Evolutionary conservation across 2,329 filamentous ascomycete genomes (phyloP), one percentile per base, ranked within the genome.

Genomic region (Biscogniauxia marginata): DNA sequence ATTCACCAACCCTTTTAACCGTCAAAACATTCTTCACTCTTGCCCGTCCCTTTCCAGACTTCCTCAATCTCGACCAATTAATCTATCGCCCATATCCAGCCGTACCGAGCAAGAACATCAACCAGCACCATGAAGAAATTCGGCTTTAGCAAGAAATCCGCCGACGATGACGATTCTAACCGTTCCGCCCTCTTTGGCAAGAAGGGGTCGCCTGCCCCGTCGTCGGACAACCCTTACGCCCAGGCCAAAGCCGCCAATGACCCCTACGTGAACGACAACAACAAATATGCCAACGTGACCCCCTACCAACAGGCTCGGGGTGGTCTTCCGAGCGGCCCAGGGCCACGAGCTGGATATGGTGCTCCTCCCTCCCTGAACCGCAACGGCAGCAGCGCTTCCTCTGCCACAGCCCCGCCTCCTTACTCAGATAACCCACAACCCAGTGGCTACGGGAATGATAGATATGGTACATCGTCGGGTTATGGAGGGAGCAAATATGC

Each of bases 401-500:
- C 62, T 34, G 62, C 64, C 18, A 67, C 65, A 2, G 66, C 75
- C n/a, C 71, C 71, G 9, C 73, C 75, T n/a, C 69, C 71, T 9
- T 75, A 75, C 57, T 65, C 61, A 23, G 59, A 56, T 49, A 60
- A 59, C 46, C 55, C 55, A 46, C 46, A 63, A 39, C 45, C 63
- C 52, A 56, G 67, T 55, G 67, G 67, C 22, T 71, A 70, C 34
- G 57, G 59, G 7, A 69, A 67, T 24, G 62, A 69, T n/a, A 65
- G 59, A 56, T 71, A 69, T 39, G 68, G 68, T 20, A 47, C 69
- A 56, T 59, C 69, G 19, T 70, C 67, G 20, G 82, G 82, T 11
- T 86, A 85, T 61, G 80, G 79, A 58, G 79, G 79, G 11, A 73
- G 71, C 59, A 84, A 81, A 70, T 85, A 85, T 67, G 78, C 80